These are phyloP conservation scores for Solanum bulbocastanum DNA, from an alignment of 257 asterid genomes.

Conservation along the genomic window DNA sequence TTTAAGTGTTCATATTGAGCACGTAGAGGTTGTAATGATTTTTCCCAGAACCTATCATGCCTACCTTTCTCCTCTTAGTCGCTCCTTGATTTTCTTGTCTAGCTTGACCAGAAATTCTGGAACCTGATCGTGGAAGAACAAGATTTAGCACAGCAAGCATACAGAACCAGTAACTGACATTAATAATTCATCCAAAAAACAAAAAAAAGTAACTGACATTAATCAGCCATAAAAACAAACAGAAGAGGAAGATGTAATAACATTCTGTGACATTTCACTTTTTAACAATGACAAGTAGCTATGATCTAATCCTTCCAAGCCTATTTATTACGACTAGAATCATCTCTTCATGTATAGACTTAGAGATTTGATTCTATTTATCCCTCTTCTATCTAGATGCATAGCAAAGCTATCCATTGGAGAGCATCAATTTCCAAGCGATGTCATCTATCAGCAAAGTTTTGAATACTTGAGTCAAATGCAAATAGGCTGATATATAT, in stretches of 20 bases:
- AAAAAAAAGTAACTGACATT: not conserved
- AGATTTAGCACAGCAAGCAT: not conserved
- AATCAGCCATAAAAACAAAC: not conserved
- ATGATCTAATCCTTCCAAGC: not conserved
- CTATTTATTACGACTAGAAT: not conserved
- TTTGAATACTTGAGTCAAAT: not conserved
- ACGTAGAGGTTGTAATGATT: not conserved
- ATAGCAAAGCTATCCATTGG: not conserved
- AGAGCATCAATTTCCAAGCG: not conserved
- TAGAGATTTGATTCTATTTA: not conserved
- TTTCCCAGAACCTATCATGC: not conserved
- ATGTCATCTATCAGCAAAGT: not conserved
- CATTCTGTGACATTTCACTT: not conserved
- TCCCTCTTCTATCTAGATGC: not conserved
- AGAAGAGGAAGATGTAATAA: not conserved
- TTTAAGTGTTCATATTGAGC: not conserved
- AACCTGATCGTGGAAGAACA: conserved; percentile 35
- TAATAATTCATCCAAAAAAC: too few species aligned
- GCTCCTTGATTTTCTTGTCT: conserved; percentile 34
- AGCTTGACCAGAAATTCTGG: conserved; percentile 24
- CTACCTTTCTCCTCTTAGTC: conserved; percentile 69
- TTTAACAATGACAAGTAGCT: not conserved
- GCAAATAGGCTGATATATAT: not conserved
- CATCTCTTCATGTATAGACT: not conserved
- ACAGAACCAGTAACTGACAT: not conserved